Conservation (phyloP, 768 basidiomycete species). For the Mycena amicta region DNA sequence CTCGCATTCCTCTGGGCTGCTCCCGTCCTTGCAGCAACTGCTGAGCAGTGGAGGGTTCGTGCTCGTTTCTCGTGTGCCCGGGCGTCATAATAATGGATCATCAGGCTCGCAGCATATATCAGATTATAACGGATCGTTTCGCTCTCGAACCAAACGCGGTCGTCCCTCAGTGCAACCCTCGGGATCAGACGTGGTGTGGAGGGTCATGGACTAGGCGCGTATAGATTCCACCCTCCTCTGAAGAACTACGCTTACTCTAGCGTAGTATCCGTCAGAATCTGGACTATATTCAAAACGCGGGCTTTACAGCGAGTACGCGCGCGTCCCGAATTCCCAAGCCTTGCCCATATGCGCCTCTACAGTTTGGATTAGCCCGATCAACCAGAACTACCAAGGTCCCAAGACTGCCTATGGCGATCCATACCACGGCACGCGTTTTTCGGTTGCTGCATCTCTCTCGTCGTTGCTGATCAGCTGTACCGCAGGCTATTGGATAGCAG, state of each 20-base stretch:
- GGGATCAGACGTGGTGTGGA: constrained; percentile 75
- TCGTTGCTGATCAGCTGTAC: not conserved
- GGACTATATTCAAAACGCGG: constrained; percentile 84
- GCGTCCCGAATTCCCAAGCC: not conserved
- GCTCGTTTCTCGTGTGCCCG: not conserved
- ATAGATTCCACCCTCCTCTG: not conserved
- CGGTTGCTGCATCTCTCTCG: not conserved
- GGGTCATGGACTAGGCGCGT: constrained; percentile 76
- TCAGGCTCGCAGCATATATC: constrained; percentile 71
- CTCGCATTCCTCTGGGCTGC: constrained; percentile 27
- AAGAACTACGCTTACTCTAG: not conserved
- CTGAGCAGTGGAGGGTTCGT: constrained; percentile 68
- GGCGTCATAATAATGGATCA: not conserved
- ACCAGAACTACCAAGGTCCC: constrained; percentile 75
- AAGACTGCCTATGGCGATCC: constrained; percentile 75
- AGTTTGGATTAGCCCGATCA: constrained; percentile 87
- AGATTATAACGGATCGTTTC: constrained; percentile 80
- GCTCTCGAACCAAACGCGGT: constrained; percentile 62
- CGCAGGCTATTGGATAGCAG: constrained; percentile 67
- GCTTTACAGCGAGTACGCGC: constrained; percentile 69
- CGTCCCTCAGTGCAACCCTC: constrained; percentile 57
- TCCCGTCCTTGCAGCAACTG: constrained; percentile 54
- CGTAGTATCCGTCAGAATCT: constrained; percentile 67
- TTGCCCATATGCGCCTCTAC: not conserved
- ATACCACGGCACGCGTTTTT: constrained; percentile 59